These are phyloP conservation scores for Guillardia theta DNA, from an alignment of 78 protist species.

Conservation along the genomic window DNA sequence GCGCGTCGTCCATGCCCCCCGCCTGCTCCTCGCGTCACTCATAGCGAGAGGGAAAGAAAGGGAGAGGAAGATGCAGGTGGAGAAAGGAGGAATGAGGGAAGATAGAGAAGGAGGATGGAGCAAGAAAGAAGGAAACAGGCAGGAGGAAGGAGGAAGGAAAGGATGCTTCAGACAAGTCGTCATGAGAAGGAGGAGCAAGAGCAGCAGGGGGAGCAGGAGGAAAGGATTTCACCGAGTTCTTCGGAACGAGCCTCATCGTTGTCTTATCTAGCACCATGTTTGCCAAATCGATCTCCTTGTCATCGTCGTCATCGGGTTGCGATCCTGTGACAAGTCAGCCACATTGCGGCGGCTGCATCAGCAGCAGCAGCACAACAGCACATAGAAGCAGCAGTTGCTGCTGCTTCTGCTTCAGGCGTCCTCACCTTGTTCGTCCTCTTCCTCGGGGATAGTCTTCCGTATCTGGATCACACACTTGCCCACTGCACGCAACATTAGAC, in stretches of 20 bases:
- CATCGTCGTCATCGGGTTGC: not conserved
- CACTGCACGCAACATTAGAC: too few species aligned
- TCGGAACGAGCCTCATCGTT: not conserved
- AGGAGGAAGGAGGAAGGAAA: not conserved
- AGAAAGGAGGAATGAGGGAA: not conserved
- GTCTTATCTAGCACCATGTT: not conserved
- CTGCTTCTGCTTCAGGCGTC: too few species aligned
- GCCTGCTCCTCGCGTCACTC: too few species aligned
- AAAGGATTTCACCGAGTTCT: not conserved
- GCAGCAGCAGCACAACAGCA: too few species aligned
- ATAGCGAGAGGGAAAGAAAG: too few species aligned
- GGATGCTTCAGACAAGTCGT: not conserved
- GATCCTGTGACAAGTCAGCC: too few species aligned
- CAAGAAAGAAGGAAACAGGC: not conserved
- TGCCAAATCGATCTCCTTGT: not conserved
- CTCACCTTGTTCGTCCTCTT: too few species aligned
- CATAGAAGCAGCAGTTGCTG: too few species aligned
- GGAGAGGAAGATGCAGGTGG: not conserved
- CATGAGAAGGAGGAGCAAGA: not conserved
- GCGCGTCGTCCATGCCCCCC: too few species aligned
- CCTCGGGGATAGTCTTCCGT: not conserved
- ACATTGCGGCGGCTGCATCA: too few species aligned
- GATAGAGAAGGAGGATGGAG: not conserved
- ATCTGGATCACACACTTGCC: constrained; percentile 1
- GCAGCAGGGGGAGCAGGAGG: not conserved